Base-by-base conservation (phyloP, 179 eudicot genomes). In the Monotropa hypopitys region DNA sequence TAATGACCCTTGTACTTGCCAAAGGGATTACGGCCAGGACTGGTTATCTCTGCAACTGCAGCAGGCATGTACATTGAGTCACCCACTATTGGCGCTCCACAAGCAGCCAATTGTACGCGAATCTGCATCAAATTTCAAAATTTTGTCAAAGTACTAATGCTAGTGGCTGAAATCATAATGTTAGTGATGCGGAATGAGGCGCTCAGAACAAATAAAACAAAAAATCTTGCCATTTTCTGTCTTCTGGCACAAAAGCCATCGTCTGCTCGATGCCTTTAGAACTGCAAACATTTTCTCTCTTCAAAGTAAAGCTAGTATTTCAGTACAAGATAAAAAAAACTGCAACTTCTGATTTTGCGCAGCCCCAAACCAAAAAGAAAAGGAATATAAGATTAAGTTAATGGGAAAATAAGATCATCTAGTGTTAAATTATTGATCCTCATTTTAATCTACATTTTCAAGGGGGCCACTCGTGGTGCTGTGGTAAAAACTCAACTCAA, bases 31-130 rank as follows among this genome's bases (percentile, higher is more conserved):
- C 85, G 78, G 67, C 88, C 91, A 42, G 98, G 99, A 81, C 56
- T 81, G 32, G 71, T 70, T 71, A 83, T 78, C 84, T 93, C 94
- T 33, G 97, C 91, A 42, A 85, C 81, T 71, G 91, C 88, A 80
- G 97, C 95, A 18, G 92, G 92, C 96, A 91, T 90, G 86, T 95
- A 95, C 91, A 90, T 90, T 4, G 99, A 88, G 87, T 95, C 99
- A 49, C 99, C 97, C 70, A 95, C 91, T 77, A 95, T 62, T 59
- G 99, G 99, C 28, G 97, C 97, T 78, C 97, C 90, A 85, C 85
- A 86, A 33, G 95, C 94, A 73, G 97, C 97, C 81, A 95, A 87
- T 77, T 95, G 99, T 75, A 97, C 96, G 72, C 99, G 92, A 84
- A 95, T 87, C 99, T 95, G 89, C 26, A 75, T 45, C 21, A 40